Base-by-base conservation (phyloP, 345 rosid species). In the Noccaea caerulescens region DNA sequence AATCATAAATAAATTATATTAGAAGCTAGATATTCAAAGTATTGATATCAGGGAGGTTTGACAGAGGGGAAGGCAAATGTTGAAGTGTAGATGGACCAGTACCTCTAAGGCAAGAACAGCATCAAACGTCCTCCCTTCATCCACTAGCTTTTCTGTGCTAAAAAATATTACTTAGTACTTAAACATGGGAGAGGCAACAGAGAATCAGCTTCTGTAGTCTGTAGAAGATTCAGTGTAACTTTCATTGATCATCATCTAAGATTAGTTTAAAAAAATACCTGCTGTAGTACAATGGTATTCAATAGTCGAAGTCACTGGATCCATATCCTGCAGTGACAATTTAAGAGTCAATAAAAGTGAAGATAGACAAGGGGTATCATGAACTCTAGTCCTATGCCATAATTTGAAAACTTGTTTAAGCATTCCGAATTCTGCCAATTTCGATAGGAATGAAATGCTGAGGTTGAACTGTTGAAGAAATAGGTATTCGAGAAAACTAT, bases 61-160 rank as follows among this genome's bases (percentile, higher is more conserved):
- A 34, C 25, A 12, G 34, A 58, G 13, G 20, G 7, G 8, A 45
- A 46, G 37, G 43, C 7, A 46, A 47, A 39, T 25, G 67, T 4
- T 45, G 1, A 20, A 20, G 23, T 20, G 23, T 20, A 20, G 23
- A 37, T 45, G 41, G 75, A 7, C 20, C 4, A 36, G 46, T 46
- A 90, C 97, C 95, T 93, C 97, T 59, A 88, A 72, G 71, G 97
- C 72, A 75, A 93, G 83, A 78, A 89, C 97, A 66, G 85, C 96
- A 58, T 93, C 98, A 68, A 87, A 93, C 72, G 68, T 81, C 84
- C 78, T 77, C 67, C 87, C 86, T 55, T 93, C 97, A 50, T 91
- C 94, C 59, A 84, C 90, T 30, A 93, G 88, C 78, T 79, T 88
- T 62, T 91, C 96, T 93, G 91, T 44, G 3, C 71, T 82, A 51